phyloP scores from a whole-genome alignment of 805 yeast species.

The Cyberlindnera nakhonratchasimensis region DNA sequence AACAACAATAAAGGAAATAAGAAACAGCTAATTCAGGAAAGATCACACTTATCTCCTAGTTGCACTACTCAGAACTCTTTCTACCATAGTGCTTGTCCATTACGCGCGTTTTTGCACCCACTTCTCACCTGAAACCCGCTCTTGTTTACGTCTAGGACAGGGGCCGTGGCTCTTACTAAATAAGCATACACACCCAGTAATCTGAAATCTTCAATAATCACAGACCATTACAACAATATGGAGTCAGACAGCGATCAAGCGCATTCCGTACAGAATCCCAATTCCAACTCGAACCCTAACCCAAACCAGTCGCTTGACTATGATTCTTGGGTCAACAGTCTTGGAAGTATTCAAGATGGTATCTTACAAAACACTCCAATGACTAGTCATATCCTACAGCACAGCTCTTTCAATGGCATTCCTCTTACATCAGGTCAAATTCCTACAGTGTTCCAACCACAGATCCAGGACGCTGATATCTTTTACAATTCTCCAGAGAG shows the following conservation, averaged over 20 bases:
- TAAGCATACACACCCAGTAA: too few species aligned
- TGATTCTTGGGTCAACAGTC: slow-evolving; percentile 28
- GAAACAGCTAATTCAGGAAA: too few species aligned
- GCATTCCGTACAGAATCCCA: not conserved
- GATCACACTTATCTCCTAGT: not conserved
- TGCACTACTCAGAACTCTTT: too few species aligned
- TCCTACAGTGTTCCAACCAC: slow-evolving; percentile 6
- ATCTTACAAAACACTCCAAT: slow-evolving; percentile 27
- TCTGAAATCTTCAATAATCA: too few species aligned
- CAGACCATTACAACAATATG: too few species aligned
- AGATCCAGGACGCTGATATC: slow-evolving; percentile 12
- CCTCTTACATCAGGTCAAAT: not conserved
- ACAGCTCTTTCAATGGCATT: slow-evolving; percentile 6
- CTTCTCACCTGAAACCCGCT: too few species aligned
- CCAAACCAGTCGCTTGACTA: slow-evolving; percentile 24
- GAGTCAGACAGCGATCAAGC: not conserved
- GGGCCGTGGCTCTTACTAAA: too few species aligned
- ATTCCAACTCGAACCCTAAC: slow-evolving; percentile 1
- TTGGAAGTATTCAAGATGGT: slow-evolving; percentile 27
- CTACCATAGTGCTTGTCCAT: too few species aligned
- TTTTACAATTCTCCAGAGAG: slow-evolving; percentile 28
- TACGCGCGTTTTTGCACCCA: too few species aligned
- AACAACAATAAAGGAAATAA: too few species aligned
- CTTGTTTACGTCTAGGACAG: too few species aligned
- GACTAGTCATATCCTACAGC: slow-evolving; percentile 23